Evolutionary conservation across 2,329 filamentous ascomycete genomes (phyloP), one percentile per base, ranked within the genome.

Genomic region (Exophiala dermatitidis): DNA sequence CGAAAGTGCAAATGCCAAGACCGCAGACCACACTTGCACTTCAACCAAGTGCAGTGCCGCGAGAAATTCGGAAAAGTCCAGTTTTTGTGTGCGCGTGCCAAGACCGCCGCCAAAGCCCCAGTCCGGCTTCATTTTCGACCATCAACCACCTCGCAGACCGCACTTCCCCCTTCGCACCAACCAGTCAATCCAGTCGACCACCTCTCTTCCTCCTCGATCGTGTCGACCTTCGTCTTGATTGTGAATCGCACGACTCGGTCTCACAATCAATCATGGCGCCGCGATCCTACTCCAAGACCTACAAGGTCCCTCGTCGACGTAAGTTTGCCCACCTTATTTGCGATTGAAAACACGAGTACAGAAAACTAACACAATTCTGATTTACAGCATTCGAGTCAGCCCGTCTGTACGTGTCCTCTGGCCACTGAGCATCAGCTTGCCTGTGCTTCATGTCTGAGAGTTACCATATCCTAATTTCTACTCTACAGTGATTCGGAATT

Each of bases 371-470:
- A 48, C 19, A 46, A 58, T 44, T 59, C 32, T 40, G 54, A 49
- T 47, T 52, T 54, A 53, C 65, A 79, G 78, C 93, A 73, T 97
- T 95, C 84, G 93, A 97, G 88, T 91, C 90, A 78, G 93, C 93
- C 81, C 93, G 93, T 87, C 84, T 98, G 93, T 97, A 86, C 88
- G 91, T 84, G 64, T 73, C 83, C 83, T 58, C 56, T 60, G 90
- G 86, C 91, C 93, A 97, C 86, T 97, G 86, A 95, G 84, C 82
- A 82, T 74, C 86, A 95, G 91, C 90, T 88, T 90, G 90, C 72
- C 89, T 95, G 88, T 88, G 83, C 84, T 90, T 80, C 54, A 97
- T 75, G 90, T 95, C 91, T 87, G 81, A 82, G 84, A 81, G 19
- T 84, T 79, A 83, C 75, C 55, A 31, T 45, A 5, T 45, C 66